Evolutionary conservation across 352 stramenopile genomes (phyloP).

Genomic region (Peronospora belbahrii): DNA sequence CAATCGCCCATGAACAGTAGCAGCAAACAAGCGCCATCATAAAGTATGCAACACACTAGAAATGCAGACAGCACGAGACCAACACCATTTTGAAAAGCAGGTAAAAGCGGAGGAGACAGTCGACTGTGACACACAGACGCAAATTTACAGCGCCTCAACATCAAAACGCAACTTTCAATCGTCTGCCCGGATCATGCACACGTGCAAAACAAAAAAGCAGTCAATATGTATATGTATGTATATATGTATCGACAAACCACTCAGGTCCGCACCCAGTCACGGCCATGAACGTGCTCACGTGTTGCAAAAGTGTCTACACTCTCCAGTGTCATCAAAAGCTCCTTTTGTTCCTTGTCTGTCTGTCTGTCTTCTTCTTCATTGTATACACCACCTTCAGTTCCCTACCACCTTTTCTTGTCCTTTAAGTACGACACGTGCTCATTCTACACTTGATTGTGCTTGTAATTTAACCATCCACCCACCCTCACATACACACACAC

Average conservation of each 20-base stretch:
- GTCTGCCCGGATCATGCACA: conserved; percentile 24
- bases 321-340: neutral
- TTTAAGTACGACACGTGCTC: too few relatives aligned
- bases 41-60: conserved; percentile 16
- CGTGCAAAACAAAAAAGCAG: conserved; percentile 24
- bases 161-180: conserved; percentile 29
- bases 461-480: conserved; percentile 1
- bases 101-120: conserved; percentile 1
- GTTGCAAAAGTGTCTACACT: conserved; percentile 2
- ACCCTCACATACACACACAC: neutral
- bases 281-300: conserved; percentile 7
- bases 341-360: conserved; percentile 1
- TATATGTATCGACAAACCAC: conserved; percentile 19
- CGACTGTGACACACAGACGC: conserved; percentile 11
- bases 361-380: too few relatives aligned
- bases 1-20: neutral
- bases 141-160: conserved; percentile 15
- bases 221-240: conserved; percentile 27
- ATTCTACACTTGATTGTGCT: conserved; percentile 16
- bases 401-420: conserved; percentile 5
- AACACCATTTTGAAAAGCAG: conserved; percentile 14
- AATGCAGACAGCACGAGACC: conserved; percentile 16
- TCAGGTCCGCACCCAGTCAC: conserved; percentile 17
- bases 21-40: conserved; percentile 9
- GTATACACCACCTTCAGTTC: conserved; percentile 6